Evolutionary conservation across 1,139 yeast species (phyloP).

Genomic region (Hyphopichia burtonii): DNA sequence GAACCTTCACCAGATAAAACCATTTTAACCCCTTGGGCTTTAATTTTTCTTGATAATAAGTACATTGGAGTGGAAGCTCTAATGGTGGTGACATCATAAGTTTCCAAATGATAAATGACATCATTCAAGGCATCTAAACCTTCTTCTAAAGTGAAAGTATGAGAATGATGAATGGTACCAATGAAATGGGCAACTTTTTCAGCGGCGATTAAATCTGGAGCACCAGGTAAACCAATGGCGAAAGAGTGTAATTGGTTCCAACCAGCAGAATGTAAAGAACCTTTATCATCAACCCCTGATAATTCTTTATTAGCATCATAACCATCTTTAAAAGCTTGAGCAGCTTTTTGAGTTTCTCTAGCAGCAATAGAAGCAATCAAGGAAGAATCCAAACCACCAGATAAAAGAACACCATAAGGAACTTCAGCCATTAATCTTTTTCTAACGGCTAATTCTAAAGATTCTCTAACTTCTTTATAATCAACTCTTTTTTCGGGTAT

Average conservation of each 20-base stretch:
- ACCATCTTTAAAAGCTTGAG: slow-evolving; percentile 43
- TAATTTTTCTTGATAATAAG: slow-evolving; percentile 89
- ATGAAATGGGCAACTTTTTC: slow-evolving; percentile 93
- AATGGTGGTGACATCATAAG: slow-evolving; percentile 97
- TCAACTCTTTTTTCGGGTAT: slow-evolving; percentile 79
- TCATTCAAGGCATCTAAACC: slow-evolving; percentile 95
- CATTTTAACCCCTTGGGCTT: slow-evolving; percentile 99
- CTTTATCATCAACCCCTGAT: slow-evolving; percentile 90
- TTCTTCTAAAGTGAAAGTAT: slow-evolving; percentile 92
- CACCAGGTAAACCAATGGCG: slow-evolving; percentile 95
- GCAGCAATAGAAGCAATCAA: slow-evolving; percentile 96
- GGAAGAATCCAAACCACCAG: slow-evolving; percentile 97
- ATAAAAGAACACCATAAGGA: slow-evolving; percentile 93
- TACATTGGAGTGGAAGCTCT: slow-evolving; percentile 99
- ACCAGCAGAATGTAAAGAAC: slow-evolving; percentile 75
- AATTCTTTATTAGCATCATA: slow-evolving; percentile 59
- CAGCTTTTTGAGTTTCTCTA: slow-evolving; percentile 86
- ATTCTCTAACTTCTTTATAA: slow-evolving; percentile 65
- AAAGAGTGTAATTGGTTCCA: slow-evolving; percentile 91
- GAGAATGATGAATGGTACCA: slow-evolving; percentile 96
- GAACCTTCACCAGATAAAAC: slow-evolving; percentile 98
- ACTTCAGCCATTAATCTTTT: slow-evolving; percentile 99
- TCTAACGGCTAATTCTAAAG: slow-evolving; percentile 92
- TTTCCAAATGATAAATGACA: slow-evolving; percentile 93
- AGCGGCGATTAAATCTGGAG: slow-evolving; percentile 97